A percentile compares a stretch with the other conserved stretches of the same genome.
Conservation (phyloP, 1,284 basidiomycete genomes). For the Ustilago trichophora region DNA sequence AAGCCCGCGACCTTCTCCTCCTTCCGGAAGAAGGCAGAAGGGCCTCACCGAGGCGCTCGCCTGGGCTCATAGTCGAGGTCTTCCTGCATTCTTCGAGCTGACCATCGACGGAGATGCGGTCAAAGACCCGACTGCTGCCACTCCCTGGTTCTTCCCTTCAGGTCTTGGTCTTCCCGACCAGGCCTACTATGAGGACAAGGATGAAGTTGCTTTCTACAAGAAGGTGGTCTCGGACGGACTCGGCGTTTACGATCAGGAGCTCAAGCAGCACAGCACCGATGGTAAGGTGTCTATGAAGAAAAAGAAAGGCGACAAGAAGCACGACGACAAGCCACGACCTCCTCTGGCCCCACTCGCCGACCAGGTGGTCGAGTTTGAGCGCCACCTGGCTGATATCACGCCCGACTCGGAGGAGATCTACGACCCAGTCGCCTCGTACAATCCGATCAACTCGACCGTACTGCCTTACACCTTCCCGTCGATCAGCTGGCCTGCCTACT, state of each 20-base stretch:
- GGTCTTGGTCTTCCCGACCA: constrained; percentile 87
- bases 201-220: constrained; percentile 77
- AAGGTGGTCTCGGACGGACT: constrained; percentile 77
- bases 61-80: constrained; percentile 77
- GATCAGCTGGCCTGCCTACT: constrained; percentile 83
- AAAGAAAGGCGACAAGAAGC: constrained; percentile 71
- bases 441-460: constrained; percentile 79
- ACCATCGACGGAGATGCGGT: constrained; percentile 87
- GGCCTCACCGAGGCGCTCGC: constrained; percentile 81
- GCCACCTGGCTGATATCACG: constrained; percentile 79
- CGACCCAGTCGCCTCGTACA: constrained; percentile 87
- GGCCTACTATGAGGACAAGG: constrained; percentile 89
- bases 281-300: constrained; percentile 65
- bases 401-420: constrained; percentile 71
- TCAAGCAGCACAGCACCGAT: constrained; percentile 71
- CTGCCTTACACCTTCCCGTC: constrained; percentile 73
- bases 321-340: constrained; percentile 69
- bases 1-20: constrained; percentile 46
- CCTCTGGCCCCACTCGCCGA: constrained; percentile 73
- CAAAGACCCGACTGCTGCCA: constrained; percentile 85
- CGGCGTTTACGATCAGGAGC: constrained; percentile 71
- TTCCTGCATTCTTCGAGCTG: constrained; percentile 80
- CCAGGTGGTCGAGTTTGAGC: constrained; percentile 82
- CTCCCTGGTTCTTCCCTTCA: constrained; percentile 85
- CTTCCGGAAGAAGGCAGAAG: constrained; percentile 66